Conservation (phyloP, 2,329 filamentous ascomycete genomes). For the Cladosporium velox region DNA sequence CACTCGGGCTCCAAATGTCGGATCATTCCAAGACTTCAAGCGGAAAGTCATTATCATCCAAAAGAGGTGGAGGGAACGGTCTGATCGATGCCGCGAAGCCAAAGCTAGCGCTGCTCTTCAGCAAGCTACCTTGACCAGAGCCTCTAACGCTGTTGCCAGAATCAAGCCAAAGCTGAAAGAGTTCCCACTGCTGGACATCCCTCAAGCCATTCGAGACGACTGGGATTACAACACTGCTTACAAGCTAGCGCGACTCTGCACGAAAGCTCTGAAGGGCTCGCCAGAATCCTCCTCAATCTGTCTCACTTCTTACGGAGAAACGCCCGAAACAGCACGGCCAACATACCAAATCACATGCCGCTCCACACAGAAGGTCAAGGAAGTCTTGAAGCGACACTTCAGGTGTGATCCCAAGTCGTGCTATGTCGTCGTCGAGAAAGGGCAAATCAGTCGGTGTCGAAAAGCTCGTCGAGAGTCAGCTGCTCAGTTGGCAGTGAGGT, state of each 20-base stretch:
- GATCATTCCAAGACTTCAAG: conserved; percentile 39
- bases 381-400: conserved; percentile 69
- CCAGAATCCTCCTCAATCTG: conserved; percentile 78
- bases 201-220: conserved; percentile 64
- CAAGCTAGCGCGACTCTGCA: conserved; percentile 70
- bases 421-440: conserved; percentile 70
- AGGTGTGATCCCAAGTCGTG: conserved; percentile 67
- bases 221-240: conserved; percentile 74
- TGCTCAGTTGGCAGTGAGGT: conserved; percentile 12
- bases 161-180: conserved; percentile 31
- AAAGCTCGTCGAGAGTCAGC: conserved; percentile 22
- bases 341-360: conserved; percentile 78
- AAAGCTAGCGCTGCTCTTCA: conserved; percentile 11
- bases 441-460: conserved; percentile 39
- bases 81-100: conserved; percentile 7
- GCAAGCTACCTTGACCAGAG: not conserved
- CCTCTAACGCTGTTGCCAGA: conserved; percentile 2
- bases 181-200: conserved; percentile 50
- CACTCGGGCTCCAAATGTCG: conserved; percentile 11
- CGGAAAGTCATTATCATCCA: conserved; percentile 38
- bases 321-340: conserved; percentile 64
- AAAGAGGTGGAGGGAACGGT: conserved; percentile 35
- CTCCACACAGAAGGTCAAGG: conserved; percentile 71
- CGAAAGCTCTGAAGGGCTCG: conserved; percentile 70
- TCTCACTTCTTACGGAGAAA: conserved; percentile 72